A percentile compares a stretch with the other conserved stretches of the same genome.
Conservation (phyloP, 2,329 filamentous ascomycete genomes). For the Alternaria conjuncta region DNA sequence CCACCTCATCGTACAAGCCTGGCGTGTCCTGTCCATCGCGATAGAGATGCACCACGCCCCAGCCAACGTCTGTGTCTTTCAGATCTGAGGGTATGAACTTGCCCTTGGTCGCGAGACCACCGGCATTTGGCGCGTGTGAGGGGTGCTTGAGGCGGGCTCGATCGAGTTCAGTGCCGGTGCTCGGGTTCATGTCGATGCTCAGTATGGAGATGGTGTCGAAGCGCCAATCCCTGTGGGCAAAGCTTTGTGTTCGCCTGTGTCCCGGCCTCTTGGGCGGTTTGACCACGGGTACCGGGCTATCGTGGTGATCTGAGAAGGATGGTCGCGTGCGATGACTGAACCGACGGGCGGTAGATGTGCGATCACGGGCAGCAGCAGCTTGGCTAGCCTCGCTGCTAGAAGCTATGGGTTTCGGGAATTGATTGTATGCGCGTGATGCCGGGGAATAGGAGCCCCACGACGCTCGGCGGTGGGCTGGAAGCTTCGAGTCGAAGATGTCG, state of each 20-base stretch:
- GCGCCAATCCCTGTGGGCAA: conserved; percentile 71
- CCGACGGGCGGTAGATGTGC: conserved; percentile 26
- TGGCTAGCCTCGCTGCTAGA: conserved; percentile 34
- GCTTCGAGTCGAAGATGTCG: conserved; percentile 54
- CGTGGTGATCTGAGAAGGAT: conserved; percentile 46
- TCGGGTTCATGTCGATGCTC: conserved; percentile 74
- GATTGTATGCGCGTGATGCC: conserved; percentile 18
- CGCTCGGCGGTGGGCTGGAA: conserved; percentile 52
- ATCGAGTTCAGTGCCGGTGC: conserved; percentile 40
- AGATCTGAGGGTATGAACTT: conserved; percentile 74
- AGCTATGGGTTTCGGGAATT: conserved; percentile 23
- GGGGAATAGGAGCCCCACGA: conserved; percentile 44
- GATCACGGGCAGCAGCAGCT: conserved; percentile 22
- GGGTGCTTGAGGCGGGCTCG: conserved; percentile 48
- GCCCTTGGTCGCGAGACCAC: conserved; percentile 81
- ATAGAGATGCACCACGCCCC: conserved; percentile 94
- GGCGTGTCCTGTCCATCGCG: conserved; percentile 79
- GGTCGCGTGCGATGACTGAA: conserved; percentile 44
- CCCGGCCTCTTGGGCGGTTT: conserved; percentile 44
- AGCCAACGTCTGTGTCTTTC: conserved; percentile 78
- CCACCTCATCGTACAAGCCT: conserved; percentile 61
- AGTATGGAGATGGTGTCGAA: conserved; percentile 80
- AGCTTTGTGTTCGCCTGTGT: conserved; percentile 34
- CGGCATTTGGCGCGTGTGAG: conserved; percentile 49
- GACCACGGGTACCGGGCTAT: conserved; percentile 43